Conservation (phyloP, 306 rosid genomes). For the Dryas alaskensis region DNA sequence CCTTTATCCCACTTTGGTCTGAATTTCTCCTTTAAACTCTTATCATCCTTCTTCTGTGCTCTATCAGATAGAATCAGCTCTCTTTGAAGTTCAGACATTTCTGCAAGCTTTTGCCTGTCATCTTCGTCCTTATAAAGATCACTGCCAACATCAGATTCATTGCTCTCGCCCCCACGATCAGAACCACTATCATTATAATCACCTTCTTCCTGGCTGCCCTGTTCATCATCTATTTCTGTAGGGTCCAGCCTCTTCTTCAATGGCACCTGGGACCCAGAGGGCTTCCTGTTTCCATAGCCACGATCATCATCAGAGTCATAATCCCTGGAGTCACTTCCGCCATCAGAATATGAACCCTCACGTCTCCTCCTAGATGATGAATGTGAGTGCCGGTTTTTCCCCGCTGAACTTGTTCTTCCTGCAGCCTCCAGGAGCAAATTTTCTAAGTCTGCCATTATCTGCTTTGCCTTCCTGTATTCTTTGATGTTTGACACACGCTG, state of each 20-base stretch:
- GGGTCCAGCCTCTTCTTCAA: conserved; percentile 83
- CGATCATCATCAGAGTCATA: conserved; percentile 73
- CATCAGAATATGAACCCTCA: conserved; percentile 71
- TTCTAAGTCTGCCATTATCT: conserved; percentile 79
- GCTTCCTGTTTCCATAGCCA: conserved; percentile 46
- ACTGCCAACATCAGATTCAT: conserved; percentile 73
- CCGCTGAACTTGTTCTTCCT: conserved; percentile 67
- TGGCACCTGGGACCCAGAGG: conserved; percentile 68
- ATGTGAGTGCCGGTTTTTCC: conserved; percentile 58
- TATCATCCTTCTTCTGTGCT: conserved; percentile 79
- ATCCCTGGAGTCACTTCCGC: conserved; percentile 72
- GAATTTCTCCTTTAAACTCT: conserved; percentile 65
- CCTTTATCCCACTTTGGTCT: conserved; percentile 72
- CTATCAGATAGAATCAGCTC: conserved; percentile 92
- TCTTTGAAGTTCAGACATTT: conserved; percentile 95
- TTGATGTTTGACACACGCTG: conserved; percentile 7
- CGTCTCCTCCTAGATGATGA: conserved; percentile 58
- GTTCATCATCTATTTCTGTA: conserved; percentile 66
- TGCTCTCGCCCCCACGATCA: conserved; percentile 56
- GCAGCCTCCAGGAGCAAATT: conserved; percentile 90
- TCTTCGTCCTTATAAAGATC: conserved; percentile 91
- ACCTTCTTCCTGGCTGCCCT: conserved; percentile 72
- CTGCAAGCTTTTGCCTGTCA: conserved; percentile 69
- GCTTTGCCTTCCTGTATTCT: not conserved
- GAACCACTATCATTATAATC: conserved; percentile 48